Conservation (phyloP, 2,329 filamentous ascomycete genomes). For the Fusarium sp. region DNA sequence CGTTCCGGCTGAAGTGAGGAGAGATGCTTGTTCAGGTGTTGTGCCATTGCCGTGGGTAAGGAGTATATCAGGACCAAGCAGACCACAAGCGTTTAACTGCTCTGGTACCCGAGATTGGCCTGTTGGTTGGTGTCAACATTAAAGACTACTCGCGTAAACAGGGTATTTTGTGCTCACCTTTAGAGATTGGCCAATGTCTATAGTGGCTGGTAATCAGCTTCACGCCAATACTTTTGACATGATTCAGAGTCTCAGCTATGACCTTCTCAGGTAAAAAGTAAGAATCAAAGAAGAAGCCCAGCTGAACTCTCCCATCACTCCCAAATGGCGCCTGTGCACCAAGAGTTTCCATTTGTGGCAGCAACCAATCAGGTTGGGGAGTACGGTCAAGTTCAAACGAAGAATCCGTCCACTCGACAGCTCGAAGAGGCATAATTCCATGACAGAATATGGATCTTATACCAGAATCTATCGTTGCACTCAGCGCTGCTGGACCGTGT, state of each 20-base stretch:
- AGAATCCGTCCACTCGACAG: background rate
- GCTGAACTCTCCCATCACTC: background rate
- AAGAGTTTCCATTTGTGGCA: background rate
- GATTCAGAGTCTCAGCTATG: background rate
- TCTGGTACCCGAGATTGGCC: background rate
- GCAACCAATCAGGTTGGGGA: slow-evolving; percentile 2
- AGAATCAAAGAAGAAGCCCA: slow-evolving; percentile 5
- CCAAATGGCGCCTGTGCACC: background rate
- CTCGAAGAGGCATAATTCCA: background rate
- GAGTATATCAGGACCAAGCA: background rate
- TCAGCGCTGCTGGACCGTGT: background rate
- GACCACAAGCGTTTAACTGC: background rate
- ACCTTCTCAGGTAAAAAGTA: background rate
- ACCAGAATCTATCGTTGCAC: background rate
- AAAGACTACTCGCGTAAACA: accelerated
- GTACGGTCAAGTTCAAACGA: slow-evolving; percentile 3
- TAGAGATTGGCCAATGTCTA: slow-evolving; percentile 10
- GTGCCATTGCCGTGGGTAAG: slow-evolving; percentile 10
- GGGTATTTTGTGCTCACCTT: background rate
- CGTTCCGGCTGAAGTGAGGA: background rate
- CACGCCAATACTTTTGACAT: background rate
- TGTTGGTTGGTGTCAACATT: accelerated
- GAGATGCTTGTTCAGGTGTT: slow-evolving; percentile 7
- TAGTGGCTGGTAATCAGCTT: slow-evolving; percentile 10
- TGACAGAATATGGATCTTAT: background rate